Conservation (phyloP, 345 rosid genomes). For the Citrus hindsii region DNA sequence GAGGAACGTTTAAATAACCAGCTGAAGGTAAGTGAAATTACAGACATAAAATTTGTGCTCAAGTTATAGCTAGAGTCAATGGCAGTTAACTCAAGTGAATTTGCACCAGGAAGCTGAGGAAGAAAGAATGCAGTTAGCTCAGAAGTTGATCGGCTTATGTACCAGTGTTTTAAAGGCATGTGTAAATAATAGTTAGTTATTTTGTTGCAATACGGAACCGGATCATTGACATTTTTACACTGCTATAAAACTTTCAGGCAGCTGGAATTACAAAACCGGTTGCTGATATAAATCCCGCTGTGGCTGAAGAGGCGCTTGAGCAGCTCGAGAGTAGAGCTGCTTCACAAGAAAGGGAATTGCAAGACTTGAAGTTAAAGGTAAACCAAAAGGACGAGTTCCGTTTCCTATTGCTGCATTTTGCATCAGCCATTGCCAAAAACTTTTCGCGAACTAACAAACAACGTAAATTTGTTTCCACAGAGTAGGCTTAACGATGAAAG, state of each 20-base stretch:
- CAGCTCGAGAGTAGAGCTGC: constrained; percentile 52
- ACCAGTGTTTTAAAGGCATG: constrained; percentile 69
- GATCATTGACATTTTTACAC: neutral
- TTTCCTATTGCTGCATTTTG: neutral
- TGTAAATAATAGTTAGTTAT: neutral
- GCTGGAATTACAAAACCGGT: constrained; percentile 56
- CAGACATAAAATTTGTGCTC: neutral
- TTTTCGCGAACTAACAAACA: constrained; percentile 5
- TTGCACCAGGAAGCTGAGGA: constrained; percentile 61
- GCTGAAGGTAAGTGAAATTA: constrained; percentile 45
- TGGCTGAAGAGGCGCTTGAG: constrained; percentile 80
- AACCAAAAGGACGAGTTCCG: neutral
- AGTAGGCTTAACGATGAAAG: constrained; percentile 43
- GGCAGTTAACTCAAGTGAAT: constrained; percentile 8
- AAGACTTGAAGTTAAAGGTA: constrained; percentile 60
- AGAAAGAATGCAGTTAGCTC: constrained; percentile 62
- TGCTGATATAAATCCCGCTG: constrained; percentile 52
- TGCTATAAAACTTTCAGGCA: constrained; percentile 33
- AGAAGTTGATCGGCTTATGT: constrained; percentile 60
- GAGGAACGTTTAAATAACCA: constrained; percentile 46
- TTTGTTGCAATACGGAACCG: neutral
- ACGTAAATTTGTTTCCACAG: constrained; percentile 27
- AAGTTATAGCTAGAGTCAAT: neutral
- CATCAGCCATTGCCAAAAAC: neutral
- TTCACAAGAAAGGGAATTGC: constrained; percentile 66